Base-by-base conservation (phyloP, 805 yeast species). In the Candida chilensis region DNA sequence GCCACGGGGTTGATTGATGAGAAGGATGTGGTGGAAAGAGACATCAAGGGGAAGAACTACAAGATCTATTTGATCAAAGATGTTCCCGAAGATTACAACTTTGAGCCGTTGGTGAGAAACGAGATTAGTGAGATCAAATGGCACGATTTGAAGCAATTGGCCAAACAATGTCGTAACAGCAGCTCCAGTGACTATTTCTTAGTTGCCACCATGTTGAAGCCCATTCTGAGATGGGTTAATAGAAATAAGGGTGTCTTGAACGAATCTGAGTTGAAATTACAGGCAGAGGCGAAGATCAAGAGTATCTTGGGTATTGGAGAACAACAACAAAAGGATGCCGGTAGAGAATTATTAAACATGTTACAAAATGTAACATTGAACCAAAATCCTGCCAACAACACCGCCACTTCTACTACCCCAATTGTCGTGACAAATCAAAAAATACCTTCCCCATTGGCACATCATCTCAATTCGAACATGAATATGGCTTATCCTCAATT, bases 41-140 rank as follows among this genome's bases (percentile, higher is more conserved):
- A 85, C 4, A 71, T 85, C 16, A 60, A 64, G 30, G 95, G 92
- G 5, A 90, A 92, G 52, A 85, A 85, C 52, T 82, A 83, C 53
- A 78, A 86, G 45, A 82, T 92, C 15, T 92, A 72, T 51, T 58
- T 90, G 31, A 74, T 84, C 16, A 71, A 70, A 27, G 81, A 81
- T 30, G 82, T 92, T 2, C 87, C 95, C 2, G 87, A 81, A 40
- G 75, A 74, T 37, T 71, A 72, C 28, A 52, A 54, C n/a, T 92
- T 92, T 45, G 71, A 64, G 38, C 96, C 98, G 1, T 61, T 69
- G 35, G 95, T 85, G 2, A 71, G 95, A 45, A 83, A 83, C 50
- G 99, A 92, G 57, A 94, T 92, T 40, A 72, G 78, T 27, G 71
- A 73, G 32, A 84, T 90, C 30, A 69, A 78, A 52, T 90, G 96